Evolutionary conservation across 768 basidiomycete genomes (phyloP), one percentile per base, ranked within the genome.

Genomic region (Psilocybe subaeruginosa): DNA sequence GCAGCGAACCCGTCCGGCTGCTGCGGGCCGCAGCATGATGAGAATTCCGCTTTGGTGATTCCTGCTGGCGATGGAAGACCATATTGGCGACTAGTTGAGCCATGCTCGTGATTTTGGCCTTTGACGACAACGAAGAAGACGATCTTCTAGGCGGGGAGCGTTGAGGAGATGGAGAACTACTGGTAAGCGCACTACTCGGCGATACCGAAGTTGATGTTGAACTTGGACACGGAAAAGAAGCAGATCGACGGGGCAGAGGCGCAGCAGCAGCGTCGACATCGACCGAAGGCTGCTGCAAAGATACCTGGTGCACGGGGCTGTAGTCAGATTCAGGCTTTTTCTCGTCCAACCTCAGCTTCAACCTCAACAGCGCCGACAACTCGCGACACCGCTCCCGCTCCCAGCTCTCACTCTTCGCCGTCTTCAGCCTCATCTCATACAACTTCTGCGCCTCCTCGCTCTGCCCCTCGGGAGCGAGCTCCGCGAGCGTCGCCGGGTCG

Each of bases 361-460:
- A 69, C 66, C 84, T 77, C 63, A 89, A 71, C 61, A 89, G 74
- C 35, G 82, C 76, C 8, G 80, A 79, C 9, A 88, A 72, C 74
- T 89, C 88, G 62, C 80, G 79, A 23, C 79, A 77, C 43, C 80
- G 74, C 71, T 86, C 87, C 66, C 82, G 81, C 66, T 84, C 82
- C 53, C 76, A 73, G 58, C 69, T 62, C 74, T 78, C 64, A 79
- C 73, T 56, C 79, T 80, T 65, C 14, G 60, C 67, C 31, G 61
- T 58, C 30, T 74, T 71, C 68, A 74, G 76, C 55, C 77, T 72
- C 60, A 84, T 69, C 58, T 78, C 78, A 54, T 70, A 77, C 8
- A 85, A 53, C 59, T 71, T 71, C 41, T 69, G 70, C 4, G 80
- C 66, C 41, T 84, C 81, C 1, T 78, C 77, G 56, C 78, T 76